Percentiles rank a stretch among this genome's conserved stretches.
phyloP scores from a whole-genome alignment of 1,284 basidiomycete genomes.

The Ceratobasidium sp. region DNA sequence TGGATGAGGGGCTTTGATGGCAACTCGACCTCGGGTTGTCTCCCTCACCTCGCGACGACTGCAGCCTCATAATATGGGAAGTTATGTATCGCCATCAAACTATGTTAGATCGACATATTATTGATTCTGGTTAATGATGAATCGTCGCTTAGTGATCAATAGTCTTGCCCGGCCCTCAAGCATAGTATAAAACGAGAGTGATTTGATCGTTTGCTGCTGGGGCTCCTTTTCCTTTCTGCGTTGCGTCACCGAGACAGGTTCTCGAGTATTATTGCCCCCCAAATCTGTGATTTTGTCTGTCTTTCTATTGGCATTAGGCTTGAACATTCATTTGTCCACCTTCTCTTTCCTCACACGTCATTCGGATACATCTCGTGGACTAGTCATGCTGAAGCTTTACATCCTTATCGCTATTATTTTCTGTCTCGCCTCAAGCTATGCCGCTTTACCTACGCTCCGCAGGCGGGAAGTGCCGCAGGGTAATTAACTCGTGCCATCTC shows the following conservation, averaged over 20 bases:
- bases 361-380: background rate
- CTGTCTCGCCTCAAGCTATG: slow-evolving; percentile 39
- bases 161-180: too few species aligned
- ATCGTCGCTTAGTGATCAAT: too few species aligned
- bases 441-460: slow-evolving; percentile 58
- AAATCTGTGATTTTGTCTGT: slow-evolving; percentile 56
- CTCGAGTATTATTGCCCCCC: slow-evolving; percentile 59
- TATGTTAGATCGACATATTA: too few species aligned
- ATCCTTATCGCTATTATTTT: slow-evolving; percentile 54
- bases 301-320: slow-evolving; percentile 51
- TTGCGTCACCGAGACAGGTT: slow-evolving; percentile 67
- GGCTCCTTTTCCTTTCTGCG: slow-evolving; percentile 53
- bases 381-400: slow-evolving; percentile 22
- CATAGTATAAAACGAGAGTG: background rate
- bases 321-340: slow-evolving; percentile 14
- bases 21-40: too few species aligned
- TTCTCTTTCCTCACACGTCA: slow-evolving; percentile 16
- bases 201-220: background rate
- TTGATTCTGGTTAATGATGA: too few species aligned
- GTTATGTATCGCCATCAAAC: too few species aligned
- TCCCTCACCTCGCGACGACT: too few species aligned
- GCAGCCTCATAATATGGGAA: too few species aligned
- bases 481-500: slow-evolving; percentile 52
- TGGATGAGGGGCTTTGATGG: too few species aligned
- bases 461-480: slow-evolving; percentile 76